phyloP scores from a whole-genome alignment of 768 basidiomycete genomes.

The Russula virescens region DNA sequence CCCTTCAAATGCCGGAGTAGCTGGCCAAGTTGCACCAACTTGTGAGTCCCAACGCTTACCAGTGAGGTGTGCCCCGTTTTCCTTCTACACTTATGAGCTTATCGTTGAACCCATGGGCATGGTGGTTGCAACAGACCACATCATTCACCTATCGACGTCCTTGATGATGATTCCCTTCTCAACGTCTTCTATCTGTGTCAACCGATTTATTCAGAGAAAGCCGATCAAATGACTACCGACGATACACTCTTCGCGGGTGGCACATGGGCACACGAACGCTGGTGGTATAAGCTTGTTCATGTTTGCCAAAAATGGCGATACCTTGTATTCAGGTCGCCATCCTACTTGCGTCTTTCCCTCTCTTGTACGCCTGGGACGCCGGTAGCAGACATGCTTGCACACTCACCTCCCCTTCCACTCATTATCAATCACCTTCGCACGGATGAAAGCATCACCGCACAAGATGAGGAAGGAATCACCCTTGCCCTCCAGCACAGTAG shows the following conservation, averaged over 20 bases:
- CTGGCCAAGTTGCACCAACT: too few relatives aligned
- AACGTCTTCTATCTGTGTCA: background rate
- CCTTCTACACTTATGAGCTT: too few relatives aligned
- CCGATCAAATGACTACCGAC: background rate
- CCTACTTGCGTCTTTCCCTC: background rate
- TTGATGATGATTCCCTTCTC: too few relatives aligned
- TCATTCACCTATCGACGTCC: too few relatives aligned
- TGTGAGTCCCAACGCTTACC: too few relatives aligned
- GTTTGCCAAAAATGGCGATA: background rate
- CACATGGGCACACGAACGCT: background rate
- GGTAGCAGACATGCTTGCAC: background rate
- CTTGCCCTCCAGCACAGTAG: background rate
- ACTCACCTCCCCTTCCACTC: background rate
- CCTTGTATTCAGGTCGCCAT: background rate
- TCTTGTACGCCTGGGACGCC: background rate
- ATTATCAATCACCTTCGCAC: background rate
- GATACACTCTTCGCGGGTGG: background rate
- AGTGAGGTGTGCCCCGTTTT: too few relatives aligned
- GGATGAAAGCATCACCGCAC: background rate
- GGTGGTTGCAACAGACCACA: too few relatives aligned
- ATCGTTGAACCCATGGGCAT: too few relatives aligned
- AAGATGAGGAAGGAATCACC: background rate
- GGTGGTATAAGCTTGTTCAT: background rate
- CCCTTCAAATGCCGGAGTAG: too few relatives aligned
- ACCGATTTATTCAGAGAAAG: background rate